These are phyloP conservation scores for Phytophthora sansomeana DNA, from an alignment of 352 stramenopile genomes.

Conservation along the genomic window DNA sequence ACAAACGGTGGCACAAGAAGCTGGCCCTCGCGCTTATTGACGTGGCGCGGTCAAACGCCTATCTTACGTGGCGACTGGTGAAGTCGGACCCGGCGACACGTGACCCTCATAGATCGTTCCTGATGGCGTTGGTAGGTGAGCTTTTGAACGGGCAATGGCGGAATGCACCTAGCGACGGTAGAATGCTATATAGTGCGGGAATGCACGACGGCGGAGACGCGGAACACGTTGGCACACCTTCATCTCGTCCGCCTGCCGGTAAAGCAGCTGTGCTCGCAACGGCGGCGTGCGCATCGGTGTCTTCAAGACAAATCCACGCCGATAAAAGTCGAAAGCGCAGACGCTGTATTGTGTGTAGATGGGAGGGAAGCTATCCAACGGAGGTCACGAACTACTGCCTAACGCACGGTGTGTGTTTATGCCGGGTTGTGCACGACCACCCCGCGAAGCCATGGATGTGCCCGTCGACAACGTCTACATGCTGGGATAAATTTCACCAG, in stretches of 20 bases:
- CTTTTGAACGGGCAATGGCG: not conserved
- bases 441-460: slow-evolving; percentile 10
- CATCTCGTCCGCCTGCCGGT: not conserved
- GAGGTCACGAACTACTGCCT: slow-evolving; percentile 13
- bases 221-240: not conserved
- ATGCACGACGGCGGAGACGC: not conserved
- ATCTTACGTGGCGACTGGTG: not conserved
- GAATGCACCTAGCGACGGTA: not conserved
- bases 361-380: slow-evolving; percentile 4
- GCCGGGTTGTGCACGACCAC: not conserved
- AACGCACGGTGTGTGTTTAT: not conserved
- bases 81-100: not conserved
- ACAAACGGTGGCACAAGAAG: not conserved
- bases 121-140: not conserved
- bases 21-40: not conserved
- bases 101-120: not conserved
- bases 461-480: not conserved
- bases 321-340: not conserved
- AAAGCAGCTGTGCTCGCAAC: not conserved
- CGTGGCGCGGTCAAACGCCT: not conserved
- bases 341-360: not conserved
- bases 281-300: not conserved
- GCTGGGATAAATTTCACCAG: slow-evolving; percentile 13
- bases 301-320: not conserved
- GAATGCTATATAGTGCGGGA: not conserved